phyloP scores from a whole-genome alignment of 208 protist genomes.

The Leishmania braziliensis region DNA sequence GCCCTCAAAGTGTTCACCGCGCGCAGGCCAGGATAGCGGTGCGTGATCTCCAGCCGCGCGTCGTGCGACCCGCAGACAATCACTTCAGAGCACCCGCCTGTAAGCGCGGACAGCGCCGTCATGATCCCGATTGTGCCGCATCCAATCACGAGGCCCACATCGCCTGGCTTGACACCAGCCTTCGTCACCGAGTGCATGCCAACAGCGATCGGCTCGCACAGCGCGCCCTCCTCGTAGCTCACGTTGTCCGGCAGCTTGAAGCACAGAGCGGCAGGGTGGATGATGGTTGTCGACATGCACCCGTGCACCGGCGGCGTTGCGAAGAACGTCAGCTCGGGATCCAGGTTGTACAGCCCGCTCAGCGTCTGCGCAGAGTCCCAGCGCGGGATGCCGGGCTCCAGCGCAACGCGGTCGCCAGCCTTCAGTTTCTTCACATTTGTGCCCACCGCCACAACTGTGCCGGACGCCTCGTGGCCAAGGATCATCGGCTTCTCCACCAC shows the following conservation, averaged over 20 bases:
- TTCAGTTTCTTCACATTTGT: slow-evolving; percentile 46
- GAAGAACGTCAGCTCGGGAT: slow-evolving; percentile 68
- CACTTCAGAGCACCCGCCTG: slow-evolving; percentile 55
- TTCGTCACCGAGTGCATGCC: slow-evolving; percentile 64
- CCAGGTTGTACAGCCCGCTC: slow-evolving; percentile 72
- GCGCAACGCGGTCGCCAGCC: slow-evolving; percentile 67
- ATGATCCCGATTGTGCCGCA: slow-evolving; percentile 56
- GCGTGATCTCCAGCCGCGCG: slow-evolving; percentile 37
- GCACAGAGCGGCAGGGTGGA: slow-evolving; percentile 60
- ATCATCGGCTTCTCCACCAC: slow-evolving; percentile 65
- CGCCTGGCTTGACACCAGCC: slow-evolving; percentile 46
- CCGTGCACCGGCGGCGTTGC: slow-evolving; percentile 71
- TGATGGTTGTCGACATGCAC: slow-evolving; percentile 51
- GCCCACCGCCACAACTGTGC: slow-evolving; percentile 57
- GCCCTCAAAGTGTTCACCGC: slow-evolving; percentile 36
- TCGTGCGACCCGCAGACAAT: slow-evolving; percentile 41
- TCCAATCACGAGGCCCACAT: slow-evolving; percentile 37
- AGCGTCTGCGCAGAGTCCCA: slow-evolving; percentile 55
- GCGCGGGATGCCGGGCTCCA: slow-evolving; percentile 75
- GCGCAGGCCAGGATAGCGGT: slow-evolving; percentile 37
- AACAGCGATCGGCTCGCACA: slow-evolving; percentile 69
- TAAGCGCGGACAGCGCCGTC: slow-evolving; percentile 45
- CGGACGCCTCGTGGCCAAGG: slow-evolving; percentile 69
- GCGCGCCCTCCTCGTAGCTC: slow-evolving; percentile 67
- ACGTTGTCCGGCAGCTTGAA: slow-evolving; percentile 69